phyloP scores from a whole-genome alignment of 192 early-diverging fungal genomes.

The Umbelopsis isabellina region DNA sequence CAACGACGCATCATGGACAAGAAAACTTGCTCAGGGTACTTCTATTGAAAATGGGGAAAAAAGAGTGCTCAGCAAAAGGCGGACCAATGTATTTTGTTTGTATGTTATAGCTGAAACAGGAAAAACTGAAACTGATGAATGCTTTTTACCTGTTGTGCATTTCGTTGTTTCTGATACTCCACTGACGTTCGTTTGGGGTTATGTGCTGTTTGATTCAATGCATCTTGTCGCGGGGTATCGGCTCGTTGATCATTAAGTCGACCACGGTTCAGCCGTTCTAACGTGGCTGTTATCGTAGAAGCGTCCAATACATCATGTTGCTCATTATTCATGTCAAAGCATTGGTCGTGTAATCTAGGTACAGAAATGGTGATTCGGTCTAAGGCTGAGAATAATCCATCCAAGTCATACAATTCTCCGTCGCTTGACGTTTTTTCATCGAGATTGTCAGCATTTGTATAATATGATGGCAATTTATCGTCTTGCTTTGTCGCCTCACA shows the following conservation, averaged over 20 bases:
- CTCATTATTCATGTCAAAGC: slow-evolving; percentile 2
- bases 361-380: not conserved
- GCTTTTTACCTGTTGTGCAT: not conserved
- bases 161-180: not conserved
- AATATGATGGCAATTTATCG: not conserved
- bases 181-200: not conserved
- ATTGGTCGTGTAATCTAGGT: slow-evolving; percentile 6
- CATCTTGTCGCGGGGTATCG: not conserved
- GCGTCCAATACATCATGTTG: not conserved
- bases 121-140: not conserved
- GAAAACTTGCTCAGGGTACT: slow-evolving; percentile 8
- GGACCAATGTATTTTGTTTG: too few relatives aligned
- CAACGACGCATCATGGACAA: slow-evolving; percentile 13
- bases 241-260: slow-evolving; percentile 11
- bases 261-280: not conserved
- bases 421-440: not conserved
- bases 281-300: not conserved
- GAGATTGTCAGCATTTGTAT: not conserved
- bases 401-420: not conserved
- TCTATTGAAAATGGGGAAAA: not conserved
- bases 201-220: not conserved
- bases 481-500: not conserved
- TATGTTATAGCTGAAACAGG: not conserved
- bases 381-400: not conserved
- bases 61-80: not conserved